A percentile compares a stretch with the other conserved stretches of the same genome.
phyloP scores from a whole-genome alignment of 2,329 filamentous ascomycete genomes.

The Sarocladium kiliense region DNA sequence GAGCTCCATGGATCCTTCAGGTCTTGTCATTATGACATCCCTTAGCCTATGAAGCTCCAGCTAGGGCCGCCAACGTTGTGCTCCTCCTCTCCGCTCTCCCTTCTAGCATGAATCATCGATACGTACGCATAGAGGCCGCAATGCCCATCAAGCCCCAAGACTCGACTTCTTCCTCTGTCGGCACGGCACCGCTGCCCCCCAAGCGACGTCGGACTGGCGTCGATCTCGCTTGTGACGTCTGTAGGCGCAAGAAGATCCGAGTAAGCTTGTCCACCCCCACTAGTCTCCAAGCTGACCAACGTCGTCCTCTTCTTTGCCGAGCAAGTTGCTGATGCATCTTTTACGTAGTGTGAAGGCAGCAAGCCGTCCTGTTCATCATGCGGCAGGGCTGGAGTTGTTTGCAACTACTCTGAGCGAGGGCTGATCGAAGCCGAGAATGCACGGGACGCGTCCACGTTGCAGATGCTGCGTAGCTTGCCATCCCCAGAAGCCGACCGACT shows the following conservation, averaged over 20 bases:
- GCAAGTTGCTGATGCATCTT: neutral
- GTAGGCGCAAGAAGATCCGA: slow-evolving; percentile 1
- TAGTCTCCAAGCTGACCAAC: neutral
- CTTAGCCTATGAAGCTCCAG: too few relatives aligned
- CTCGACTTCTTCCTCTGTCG: neutral
- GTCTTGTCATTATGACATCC: too few relatives aligned
- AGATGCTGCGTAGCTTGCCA: neutral
- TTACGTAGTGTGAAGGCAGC: neutral
- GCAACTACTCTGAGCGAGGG: neutral
- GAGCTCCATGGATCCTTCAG: too few relatives aligned
- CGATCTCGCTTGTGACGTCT: neutral
- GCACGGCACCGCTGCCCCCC: neutral
- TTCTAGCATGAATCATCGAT: neutral
- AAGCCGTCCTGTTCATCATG: neutral
- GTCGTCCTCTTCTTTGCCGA: neutral
- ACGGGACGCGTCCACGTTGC: neutral
- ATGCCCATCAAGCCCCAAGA: neutral
- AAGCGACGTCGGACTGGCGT: neutral
- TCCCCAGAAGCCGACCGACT: neutral
- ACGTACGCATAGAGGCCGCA: neutral
- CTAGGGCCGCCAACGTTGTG: neutral
- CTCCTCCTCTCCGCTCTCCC: neutral
- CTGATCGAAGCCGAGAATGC: neutral
- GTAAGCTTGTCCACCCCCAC: neutral
- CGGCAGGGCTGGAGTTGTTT: neutral